phyloP scores from a whole-genome alignment of 169 alveolate genomes.

The Plasmodium adleri region DNA sequence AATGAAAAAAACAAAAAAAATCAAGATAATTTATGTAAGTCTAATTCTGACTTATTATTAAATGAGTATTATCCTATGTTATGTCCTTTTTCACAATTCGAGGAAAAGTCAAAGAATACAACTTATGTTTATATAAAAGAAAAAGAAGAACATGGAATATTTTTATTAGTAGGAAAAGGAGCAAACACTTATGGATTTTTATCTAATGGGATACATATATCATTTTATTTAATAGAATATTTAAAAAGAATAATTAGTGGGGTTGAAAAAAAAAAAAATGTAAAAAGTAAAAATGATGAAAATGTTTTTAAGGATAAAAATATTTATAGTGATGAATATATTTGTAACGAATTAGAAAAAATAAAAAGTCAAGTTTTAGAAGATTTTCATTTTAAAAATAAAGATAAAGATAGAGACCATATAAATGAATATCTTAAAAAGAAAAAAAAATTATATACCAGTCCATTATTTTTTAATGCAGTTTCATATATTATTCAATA shows the following conservation, averaged over 20 bases:
- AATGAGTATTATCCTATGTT: constrained; percentile 29
- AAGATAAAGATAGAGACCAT: neutral
- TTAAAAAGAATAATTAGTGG: constrained; percentile 19
- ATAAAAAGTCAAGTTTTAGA: constrained; percentile 23
- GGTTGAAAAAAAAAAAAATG: constrained; percentile 6
- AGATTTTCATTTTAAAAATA: too few relatives aligned
- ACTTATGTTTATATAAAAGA: constrained; percentile 80
- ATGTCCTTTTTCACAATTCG: constrained; percentile 59
- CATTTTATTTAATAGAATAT: constrained; percentile 56
- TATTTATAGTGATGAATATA: neutral
- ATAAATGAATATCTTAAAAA: constrained; percentile 69
- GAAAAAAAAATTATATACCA: constrained; percentile 78
- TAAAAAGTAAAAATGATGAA: constrained; percentile 8
- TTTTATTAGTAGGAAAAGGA: constrained; percentile 87
- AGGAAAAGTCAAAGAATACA: constrained; percentile 58
- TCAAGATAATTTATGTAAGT: neutral
- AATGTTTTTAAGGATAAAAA: neutral
- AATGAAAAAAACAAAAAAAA: neutral
- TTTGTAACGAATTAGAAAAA: neutral
- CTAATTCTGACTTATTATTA: neutral
- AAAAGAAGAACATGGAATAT: constrained; percentile 88
- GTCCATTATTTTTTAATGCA: constrained; percentile 50
- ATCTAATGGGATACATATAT: constrained; percentile 86
- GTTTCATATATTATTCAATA: constrained; percentile 63
- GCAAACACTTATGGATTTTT: constrained; percentile 87